A percentile compares a stretch with the other conserved stretches of the same genome.
phyloP scores from a whole-genome alignment of 2,329 filamentous ascomycete species.

The Zasmidium angulare region DNA sequence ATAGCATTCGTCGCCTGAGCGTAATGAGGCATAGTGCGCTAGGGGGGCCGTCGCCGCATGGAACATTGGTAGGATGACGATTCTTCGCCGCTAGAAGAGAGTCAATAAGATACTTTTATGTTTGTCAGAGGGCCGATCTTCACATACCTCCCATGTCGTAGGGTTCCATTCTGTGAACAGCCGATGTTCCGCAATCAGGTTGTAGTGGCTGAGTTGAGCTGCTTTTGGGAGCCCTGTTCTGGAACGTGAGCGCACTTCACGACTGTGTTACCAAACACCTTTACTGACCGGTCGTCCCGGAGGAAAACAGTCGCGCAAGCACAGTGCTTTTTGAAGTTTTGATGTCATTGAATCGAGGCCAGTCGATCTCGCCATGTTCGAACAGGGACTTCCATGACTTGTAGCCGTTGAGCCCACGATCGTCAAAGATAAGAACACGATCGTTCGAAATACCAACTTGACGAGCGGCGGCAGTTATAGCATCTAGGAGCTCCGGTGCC shows the following conservation, averaged over 20 bases:
- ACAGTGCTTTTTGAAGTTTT: conserved; percentile 44
- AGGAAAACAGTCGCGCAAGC: conserved; percentile 53
- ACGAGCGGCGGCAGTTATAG: conserved; percentile 36
- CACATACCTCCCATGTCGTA: neutral
- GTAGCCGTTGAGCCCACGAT: conserved; percentile 21
- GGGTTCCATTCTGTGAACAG: conserved; percentile 42
- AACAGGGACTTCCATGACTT: conserved; percentile 35
- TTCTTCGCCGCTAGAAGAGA: conserved; percentile 40
- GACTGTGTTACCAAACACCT: neutral
- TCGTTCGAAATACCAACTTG: conserved; percentile 38
- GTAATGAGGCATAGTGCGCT: conserved; percentile 35
- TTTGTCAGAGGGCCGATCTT: too few species aligned
- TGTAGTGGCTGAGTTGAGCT: conserved; percentile 56
- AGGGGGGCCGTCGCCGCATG: conserved; percentile 47
- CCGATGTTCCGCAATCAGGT: conserved; percentile 55
- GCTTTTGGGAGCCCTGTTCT: conserved; percentile 52
- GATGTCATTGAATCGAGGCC: conserved; percentile 46
- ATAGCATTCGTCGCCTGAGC: conserved; percentile 36
- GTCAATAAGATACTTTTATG: too few species aligned
- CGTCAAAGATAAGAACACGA: conserved; percentile 45
- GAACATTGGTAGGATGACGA: conserved; percentile 51
- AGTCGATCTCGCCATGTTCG: conserved; percentile 45
- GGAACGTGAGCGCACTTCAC: neutral
- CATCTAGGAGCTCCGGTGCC: conserved; percentile 31
- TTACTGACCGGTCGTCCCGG: conserved; percentile 50